Base-by-base conservation (phyloP, 73 alveolate species). In the Paramecium caudatum region DNA sequence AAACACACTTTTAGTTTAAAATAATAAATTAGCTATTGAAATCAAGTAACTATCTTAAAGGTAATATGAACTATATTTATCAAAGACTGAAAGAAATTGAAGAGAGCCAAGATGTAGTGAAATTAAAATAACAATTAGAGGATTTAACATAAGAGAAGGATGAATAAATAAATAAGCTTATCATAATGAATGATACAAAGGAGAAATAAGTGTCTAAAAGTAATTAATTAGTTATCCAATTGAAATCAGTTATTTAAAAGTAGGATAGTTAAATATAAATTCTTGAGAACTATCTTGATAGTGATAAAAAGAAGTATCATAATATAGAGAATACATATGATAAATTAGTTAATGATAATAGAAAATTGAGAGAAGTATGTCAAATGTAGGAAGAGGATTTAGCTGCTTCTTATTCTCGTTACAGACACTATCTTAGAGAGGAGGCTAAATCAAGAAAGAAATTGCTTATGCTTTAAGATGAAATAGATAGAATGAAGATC, bases 311-410 rank as follows among this genome's bases (percentile, higher is more conserved):
- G 47, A 78, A 63, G 17, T 86, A 46, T 12, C 61, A 47, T 8
- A 32, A 19, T 23, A 62, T 86, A 19, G 84, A 86, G 34, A 78
- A 86, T 3, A 41, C 74, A 12, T 62, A 62, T 27, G 55, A 86
- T 16, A 50, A 61, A 23, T 9, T 86, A 8, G 48, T 62, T 3
- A 10, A 32, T 36, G 84, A 86, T 3, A 62, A 32, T 36, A 41
- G 43, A 30, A 36, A 86, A 13, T 65, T 36, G 32, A 46, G 82
- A 7, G 93, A 86, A 37, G 27, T 86, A 23, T 80, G 85, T 21
- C n/a, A 47, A 46, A 86, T 86, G 93, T 17, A 62, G 43, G 27
- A 86, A 4, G 93, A 86, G 43, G 93, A 86, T 61, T 48, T 62
- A 3, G 17, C 47, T 39, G 93, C 82, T 27, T 47, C 37, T 32